phyloP scores from a whole-genome alignment of 2,329 filamentous ascomycete genomes.

The Fusarium acutatum region DNA sequence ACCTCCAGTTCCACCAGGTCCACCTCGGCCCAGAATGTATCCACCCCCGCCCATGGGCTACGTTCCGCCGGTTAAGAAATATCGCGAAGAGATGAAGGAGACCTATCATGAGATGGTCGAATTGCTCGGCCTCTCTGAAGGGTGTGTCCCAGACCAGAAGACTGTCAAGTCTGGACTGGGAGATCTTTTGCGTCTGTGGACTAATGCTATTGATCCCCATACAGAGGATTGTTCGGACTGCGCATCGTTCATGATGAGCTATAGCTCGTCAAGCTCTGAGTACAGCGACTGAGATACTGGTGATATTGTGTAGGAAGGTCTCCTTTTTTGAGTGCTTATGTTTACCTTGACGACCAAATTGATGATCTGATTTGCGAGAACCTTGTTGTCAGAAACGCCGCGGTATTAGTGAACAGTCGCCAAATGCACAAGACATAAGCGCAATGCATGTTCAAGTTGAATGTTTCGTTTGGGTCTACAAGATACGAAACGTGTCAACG shows the following conservation, averaged over 20 bases:
- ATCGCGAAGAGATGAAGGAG: background rate
- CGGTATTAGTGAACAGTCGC: background rate
- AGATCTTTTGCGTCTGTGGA: background rate
- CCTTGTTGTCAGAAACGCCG: background rate
- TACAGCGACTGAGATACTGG: background rate
- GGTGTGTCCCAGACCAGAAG: background rate
- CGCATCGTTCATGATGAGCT: background rate
- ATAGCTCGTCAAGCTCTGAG: background rate
- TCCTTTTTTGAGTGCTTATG: background rate
- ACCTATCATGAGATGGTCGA: background rate
- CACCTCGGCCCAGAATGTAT: background rate
- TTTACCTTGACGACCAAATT: background rate
- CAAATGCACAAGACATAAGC: background rate
- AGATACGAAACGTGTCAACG: fast-evolving
- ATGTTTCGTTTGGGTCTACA: fast-evolving
- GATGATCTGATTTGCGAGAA: background rate
- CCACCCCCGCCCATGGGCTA: background rate
- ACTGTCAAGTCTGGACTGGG: background rate
- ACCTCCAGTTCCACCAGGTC: background rate
- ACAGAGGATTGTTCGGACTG: background rate
- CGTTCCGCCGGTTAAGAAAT: background rate
- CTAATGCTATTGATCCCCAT: background rate
- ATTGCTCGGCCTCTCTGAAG: background rate
- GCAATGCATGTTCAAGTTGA: background rate
- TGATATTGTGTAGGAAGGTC: too few relatives aligned